Evolutionary conservation across 2,329 filamentous ascomycete species (phyloP).

Genomic region (Leptoxyphium fumago): DNA sequence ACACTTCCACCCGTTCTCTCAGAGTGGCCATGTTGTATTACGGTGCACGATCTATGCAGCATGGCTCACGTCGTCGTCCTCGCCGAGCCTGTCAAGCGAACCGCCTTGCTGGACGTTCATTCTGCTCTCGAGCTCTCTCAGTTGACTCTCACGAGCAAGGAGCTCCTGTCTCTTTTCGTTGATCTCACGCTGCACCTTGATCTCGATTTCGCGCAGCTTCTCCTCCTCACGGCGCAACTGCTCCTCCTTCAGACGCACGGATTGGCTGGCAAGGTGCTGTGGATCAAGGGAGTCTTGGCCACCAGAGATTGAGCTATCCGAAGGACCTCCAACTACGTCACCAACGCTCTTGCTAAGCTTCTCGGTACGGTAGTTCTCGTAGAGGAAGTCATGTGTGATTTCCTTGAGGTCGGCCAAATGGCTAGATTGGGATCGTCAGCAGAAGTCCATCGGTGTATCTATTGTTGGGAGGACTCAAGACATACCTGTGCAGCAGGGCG

Average conservation of each 20-base stretch:
- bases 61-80: background rate
- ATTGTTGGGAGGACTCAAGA: no score
- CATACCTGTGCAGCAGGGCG: slow-evolving; percentile 66
- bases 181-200: slow-evolving; percentile 99
- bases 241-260: slow-evolving; percentile 97
- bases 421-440: slow-evolving; percentile 21
- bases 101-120: slow-evolving; percentile 54
- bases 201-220: slow-evolving; percentile 97
- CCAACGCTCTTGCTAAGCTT: slow-evolving; percentile 99
- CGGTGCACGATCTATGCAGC: background rate
- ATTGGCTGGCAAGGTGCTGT: slow-evolving; percentile 91
- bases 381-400: slow-evolving; percentile 98
- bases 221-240: slow-evolving; percentile 98
- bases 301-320: slow-evolving; percentile 7
- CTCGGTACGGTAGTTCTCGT: slow-evolving; percentile 99
- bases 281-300: slow-evolving; percentile 66
- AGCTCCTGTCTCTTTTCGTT: slow-evolving; percentile 99
- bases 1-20: no score
- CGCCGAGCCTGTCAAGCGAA: background rate
- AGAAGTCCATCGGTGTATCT: no score
- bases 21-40: no score
- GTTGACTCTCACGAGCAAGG: slow-evolving; percentile 89
- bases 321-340: slow-evolving; percentile 47
- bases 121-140: slow-evolving; percentile 95
- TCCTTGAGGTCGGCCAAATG: slow-evolving; percentile 98